Evolutionary conservation across 2,329 filamentous ascomycete species (phyloP), one percentile per base, ranked within the genome.

Genomic region (Furcasterigmium sp.): DNA sequence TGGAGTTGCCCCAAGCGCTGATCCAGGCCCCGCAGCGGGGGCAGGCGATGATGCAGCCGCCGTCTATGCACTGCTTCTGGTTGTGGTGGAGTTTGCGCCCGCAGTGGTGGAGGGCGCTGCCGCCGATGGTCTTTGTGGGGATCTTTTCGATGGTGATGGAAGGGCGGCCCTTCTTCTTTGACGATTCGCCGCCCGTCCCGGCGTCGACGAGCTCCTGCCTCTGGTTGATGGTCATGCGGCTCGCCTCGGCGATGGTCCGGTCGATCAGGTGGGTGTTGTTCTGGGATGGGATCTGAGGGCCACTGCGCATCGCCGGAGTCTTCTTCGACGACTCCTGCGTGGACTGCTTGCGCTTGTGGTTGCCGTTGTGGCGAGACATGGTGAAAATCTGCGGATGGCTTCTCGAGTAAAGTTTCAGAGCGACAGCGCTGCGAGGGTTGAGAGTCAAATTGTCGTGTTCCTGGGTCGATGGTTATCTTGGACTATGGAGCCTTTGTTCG

Each of bases 71-170:
- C 14, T 8, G 13, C 18, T 10, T 13, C 37, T 39, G 35, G 37
- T 17, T 30, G 2, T n/a, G 15, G 18, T 42, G 44, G 3, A 2
- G 20, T 11, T 29, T 21, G 8, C 17, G 15, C 3, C 32, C 28
- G 18, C 45, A 46, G 37, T 48, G 46, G 15, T 47, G 44, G 5
- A 20, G 15, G 7, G 5, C 15, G 3, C 10, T 13, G 18, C 46
- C 46, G 25, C 43, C 43, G 11, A 19, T 18, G 6, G 20, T 18
- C 32, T 40, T 47, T n/a, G n/a, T n/a, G n/a, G n/a, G n/a, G n/a
- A 11, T 10, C 2, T 18, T 5, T 14, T 37, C 1, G 6, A 39
- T 35, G 14, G 36, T 15, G 20, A 47, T 18, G 17, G 42, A 20
- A 8, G 20, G 18, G 9, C 14, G 20, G 20, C 23, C 42, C 5